Evolutionary conservation across 2,329 filamentous ascomycete genomes (phyloP).

Genomic region (Alternaria hordeiaustralica): DNA sequence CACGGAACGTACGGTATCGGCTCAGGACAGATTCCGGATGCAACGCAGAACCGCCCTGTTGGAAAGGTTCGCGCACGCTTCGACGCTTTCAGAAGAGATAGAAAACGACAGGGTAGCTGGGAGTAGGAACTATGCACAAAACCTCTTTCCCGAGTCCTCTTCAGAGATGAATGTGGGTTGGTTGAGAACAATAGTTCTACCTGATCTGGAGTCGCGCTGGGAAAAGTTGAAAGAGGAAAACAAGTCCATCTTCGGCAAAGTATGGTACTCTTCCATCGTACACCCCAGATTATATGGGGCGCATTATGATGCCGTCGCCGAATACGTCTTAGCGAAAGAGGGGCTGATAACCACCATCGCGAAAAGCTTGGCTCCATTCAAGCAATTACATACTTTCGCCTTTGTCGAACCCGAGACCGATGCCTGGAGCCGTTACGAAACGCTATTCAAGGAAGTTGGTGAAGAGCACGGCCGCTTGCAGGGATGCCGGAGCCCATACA

Average conservation of each 20-base stretch:
- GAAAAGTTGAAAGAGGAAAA: background rate
- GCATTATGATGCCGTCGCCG: background rate
- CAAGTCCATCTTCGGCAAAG: background rate
- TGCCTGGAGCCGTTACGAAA: background rate
- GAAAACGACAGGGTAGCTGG: background rate
- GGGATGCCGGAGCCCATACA: background rate
- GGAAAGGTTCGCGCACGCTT: background rate
- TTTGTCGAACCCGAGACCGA: background rate
- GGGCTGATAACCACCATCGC: background rate
- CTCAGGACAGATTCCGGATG: background rate
- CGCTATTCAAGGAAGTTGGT: background rate
- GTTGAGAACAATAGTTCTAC: background rate
- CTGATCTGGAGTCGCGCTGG: background rate
- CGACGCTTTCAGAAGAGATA: background rate
- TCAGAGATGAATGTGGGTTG: background rate
- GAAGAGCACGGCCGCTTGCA: background rate
- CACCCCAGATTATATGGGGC: background rate
- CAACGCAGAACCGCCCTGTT: background rate
- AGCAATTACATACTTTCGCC: background rate
- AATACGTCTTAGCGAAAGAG: background rate
- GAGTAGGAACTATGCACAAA: background rate
- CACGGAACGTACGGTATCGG: background rate
- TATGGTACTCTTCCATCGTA: background rate
- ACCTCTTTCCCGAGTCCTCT: background rate
- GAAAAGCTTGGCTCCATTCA: background rate